These are phyloP conservation scores for Cyclotella distinguenda DNA, from an alignment of 108 stramenopile genomes.

Conservation along the genomic window DNA sequence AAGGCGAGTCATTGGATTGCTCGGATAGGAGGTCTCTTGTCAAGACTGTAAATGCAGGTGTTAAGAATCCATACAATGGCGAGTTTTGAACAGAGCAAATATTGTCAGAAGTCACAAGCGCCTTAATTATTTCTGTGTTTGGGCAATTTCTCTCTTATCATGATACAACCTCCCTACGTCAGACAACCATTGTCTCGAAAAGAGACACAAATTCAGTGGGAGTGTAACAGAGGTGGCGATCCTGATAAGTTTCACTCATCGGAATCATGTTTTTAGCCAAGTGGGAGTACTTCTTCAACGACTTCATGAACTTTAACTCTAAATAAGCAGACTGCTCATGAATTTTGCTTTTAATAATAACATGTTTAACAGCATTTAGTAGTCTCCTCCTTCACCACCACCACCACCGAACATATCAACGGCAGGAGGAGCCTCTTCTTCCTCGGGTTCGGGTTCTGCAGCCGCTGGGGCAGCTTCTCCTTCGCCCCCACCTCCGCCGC, in stretches of 20 bases:
- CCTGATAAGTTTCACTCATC: too few species aligned
- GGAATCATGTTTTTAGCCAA: too few species aligned
- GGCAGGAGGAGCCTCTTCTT: constrained; percentile 66
- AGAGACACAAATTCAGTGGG: too few species aligned
- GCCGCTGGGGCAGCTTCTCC: constrained; percentile 52
- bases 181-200: too few species aligned
- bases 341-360: too few species aligned
- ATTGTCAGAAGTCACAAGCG: too few species aligned
- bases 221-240: too few species aligned
- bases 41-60: neutral
- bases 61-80: constrained; percentile 39
- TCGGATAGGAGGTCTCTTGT: neutral
- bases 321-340: too few species aligned
- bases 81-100: constrained; percentile 1
- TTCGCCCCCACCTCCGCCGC: constrained; percentile 75
- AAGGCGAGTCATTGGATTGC: constrained; percentile 16
- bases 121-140: too few species aligned
- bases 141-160: too few species aligned
- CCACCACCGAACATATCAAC: constrained; percentile 65
- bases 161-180: too few species aligned
- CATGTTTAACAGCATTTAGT: constrained; percentile 7
- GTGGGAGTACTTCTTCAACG: neutral
- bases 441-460: constrained; percentile 35
- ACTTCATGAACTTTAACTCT: neutral
- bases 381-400: constrained; percentile 57